phyloP scores from a whole-genome alignment of 257 asterid genomes.

The Gentiana macrophylla region DNA sequence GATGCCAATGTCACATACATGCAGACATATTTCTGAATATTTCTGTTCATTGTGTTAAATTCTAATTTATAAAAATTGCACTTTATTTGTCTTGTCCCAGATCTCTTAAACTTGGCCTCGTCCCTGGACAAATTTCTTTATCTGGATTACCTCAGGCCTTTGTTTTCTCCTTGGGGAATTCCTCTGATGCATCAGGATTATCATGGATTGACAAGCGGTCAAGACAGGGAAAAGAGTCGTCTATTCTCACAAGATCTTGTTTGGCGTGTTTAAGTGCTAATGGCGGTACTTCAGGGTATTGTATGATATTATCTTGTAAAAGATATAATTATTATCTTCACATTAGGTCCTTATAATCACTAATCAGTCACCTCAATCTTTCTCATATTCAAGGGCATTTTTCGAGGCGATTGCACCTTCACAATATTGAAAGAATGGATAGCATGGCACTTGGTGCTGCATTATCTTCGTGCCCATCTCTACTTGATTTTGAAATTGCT shows the following conservation, averaged over 20 bases:
- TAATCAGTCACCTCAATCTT: conserved; percentile 2
- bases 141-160: conserved; percentile 30
- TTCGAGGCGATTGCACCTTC: conserved; percentile 69
- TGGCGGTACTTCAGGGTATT: conserved; percentile 69
- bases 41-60: too few species aligned
- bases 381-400: conserved; percentile 31
- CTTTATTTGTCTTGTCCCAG: conserved; percentile 18
- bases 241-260: conserved; percentile 61
- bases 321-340: background rate
- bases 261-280: conserved; percentile 58
- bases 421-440: conserved; percentile 73
- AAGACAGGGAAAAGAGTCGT: conserved; percentile 60
- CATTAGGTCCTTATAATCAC: background rate
- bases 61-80: background rate
- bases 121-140: conserved; percentile 38
- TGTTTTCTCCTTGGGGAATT: conserved; percentile 43
- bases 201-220: conserved; percentile 65
- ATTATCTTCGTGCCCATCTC: conserved; percentile 57
- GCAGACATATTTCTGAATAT: background rate
- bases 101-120: conserved; percentile 75
- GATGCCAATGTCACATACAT: too few species aligned
- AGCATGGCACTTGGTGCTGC: conserved; percentile 54
- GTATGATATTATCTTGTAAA: background rate
- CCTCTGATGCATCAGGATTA: conserved; percentile 51
- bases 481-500: conserved; percentile 68